Conservation (phyloP, 495 filamentous ascomycete genomes). For the Aspergillus mulundensis region DNA sequence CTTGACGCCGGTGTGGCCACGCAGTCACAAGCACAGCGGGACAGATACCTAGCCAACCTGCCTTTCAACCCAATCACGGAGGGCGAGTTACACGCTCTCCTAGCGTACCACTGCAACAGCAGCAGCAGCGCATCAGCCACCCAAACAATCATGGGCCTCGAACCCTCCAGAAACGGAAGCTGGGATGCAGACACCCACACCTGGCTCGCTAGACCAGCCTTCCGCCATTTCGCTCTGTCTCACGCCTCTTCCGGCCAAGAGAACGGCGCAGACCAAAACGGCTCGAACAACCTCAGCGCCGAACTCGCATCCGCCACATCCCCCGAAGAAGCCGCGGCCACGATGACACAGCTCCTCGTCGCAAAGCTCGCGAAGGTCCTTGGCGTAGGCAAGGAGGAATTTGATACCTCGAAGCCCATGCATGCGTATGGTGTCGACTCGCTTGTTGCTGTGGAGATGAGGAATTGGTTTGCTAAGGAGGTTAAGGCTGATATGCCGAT, state of each 20-base stretch:
- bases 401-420: neutral
- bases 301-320: neutral
- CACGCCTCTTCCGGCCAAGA: neutral
- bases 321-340: neutral
- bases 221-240: neutral
- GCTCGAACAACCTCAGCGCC: neutral
- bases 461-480: slow-evolving; percentile 4
- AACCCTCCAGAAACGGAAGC: neutral
- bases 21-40: too few species aligned
- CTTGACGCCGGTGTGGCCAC: neutral
- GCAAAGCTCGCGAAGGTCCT: neutral
- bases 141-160: neutral
- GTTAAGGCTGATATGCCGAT: neutral
- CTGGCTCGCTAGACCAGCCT: neutral
- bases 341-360: neutral
- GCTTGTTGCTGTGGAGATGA: slow-evolving; percentile 1
- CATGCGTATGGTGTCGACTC: slow-evolving; percentile 6
- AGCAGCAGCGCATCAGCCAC: neutral
- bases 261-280: neutral
- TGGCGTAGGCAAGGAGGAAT: neutral
- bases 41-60: too few species aligned
- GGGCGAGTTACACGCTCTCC: too few species aligned
- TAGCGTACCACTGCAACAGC: neutral
- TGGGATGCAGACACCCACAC: neutral
- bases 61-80: too few species aligned